Conservation (phyloP, 441 rosid genomes). For the Pelargonium australe region DNA sequence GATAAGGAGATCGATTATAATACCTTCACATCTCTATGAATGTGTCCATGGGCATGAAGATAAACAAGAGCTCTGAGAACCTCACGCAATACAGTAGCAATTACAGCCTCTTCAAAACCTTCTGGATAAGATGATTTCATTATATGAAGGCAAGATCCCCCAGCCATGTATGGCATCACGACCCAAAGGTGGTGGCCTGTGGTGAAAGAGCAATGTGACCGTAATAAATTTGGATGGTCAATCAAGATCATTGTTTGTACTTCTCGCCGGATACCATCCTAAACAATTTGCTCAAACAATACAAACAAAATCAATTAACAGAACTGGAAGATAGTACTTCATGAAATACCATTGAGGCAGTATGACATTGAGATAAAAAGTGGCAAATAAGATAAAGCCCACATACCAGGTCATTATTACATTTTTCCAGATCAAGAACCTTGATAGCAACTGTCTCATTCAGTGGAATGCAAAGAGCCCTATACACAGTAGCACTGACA, state of each 20-base stretch:
- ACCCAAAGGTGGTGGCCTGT: constrained; percentile 86
- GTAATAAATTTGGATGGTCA: constrained; percentile 81
- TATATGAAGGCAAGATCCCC: constrained; percentile 96
- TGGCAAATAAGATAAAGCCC: constrained; percentile 18
- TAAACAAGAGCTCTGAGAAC: constrained; percentile 95
- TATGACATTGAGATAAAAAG: not conserved
- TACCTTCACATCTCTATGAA: constrained; percentile 99
- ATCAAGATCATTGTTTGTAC: constrained; percentile 92
- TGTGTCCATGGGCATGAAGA: constrained; percentile 93
- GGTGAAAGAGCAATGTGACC: constrained; percentile 94
- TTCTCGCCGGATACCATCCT: constrained; percentile 98
- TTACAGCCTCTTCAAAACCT: constrained; percentile 93
- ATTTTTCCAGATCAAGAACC: constrained; percentile 93
- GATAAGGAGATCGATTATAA: constrained; percentile 12
- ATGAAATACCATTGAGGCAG: not conserved
- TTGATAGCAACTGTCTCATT: constrained; percentile 86
- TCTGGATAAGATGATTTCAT: constrained; percentile 79
- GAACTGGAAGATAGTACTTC: not conserved
- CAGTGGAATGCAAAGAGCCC: constrained; percentile 90
- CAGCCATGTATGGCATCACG: constrained; percentile 99
- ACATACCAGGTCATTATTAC: constrained; percentile 88
- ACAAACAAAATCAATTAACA: not conserved
- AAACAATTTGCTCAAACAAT: constrained; percentile 20
- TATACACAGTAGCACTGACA: constrained; percentile 83
- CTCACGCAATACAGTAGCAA: constrained; percentile 81